A percentile compares a stretch with the other conserved stretches of the same genome.
These are phyloP conservation scores for Mycosarcoma maydis DNA, from an alignment of 1,284 basidiomycete genomes.

Conservation along the genomic window DNA sequence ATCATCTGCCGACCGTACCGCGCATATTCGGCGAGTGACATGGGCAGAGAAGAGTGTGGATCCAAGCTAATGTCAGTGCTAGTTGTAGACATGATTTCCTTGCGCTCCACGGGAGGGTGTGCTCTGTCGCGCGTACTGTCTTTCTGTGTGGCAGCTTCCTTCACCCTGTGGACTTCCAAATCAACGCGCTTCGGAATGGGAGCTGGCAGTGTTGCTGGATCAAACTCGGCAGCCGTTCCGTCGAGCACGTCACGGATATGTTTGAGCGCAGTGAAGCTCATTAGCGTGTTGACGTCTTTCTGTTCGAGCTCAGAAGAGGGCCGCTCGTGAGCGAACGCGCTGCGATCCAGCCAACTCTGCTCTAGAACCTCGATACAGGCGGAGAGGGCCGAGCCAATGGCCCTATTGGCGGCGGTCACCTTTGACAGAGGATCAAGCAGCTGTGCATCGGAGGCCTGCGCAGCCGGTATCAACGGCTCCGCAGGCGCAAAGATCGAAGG, in stretches of 20 bases:
- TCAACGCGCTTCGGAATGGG: neutral
- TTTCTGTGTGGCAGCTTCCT: neutral
- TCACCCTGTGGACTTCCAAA: neutral
- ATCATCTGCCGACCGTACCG: slow-evolving; percentile 99
- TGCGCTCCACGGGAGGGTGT: neutral
- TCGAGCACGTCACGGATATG: slow-evolving; percentile 58
- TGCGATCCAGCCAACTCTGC: slow-evolving; percentile 11
- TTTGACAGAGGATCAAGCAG: slow-evolving; percentile 18
- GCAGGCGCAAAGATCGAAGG: slow-evolving; percentile 2
- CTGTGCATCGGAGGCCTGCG: slow-evolving; percentile 8
- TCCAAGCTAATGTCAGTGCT: neutral
- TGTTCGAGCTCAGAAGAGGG: slow-evolving; percentile 23
- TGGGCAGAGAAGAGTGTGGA: slow-evolving; percentile 25
- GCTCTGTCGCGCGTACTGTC: neutral
- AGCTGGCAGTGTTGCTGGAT: slow-evolving; percentile 38
- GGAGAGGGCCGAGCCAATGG: slow-evolving; percentile 42
- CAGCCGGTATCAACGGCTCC: neutral
- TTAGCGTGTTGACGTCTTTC: slow-evolving; percentile 39
- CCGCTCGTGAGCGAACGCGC: neutral
- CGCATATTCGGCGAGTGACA: slow-evolving; percentile 76
- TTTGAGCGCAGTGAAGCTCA: slow-evolving; percentile 57
- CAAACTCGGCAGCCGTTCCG: slow-evolving; percentile 48
- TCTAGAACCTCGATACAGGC: slow-evolving; percentile 35
- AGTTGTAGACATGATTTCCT: no score
- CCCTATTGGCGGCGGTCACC: slow-evolving; percentile 39